Conservation (phyloP, 1,139 yeast species). For the Spencermartinsiella ligniputridi region DNA sequence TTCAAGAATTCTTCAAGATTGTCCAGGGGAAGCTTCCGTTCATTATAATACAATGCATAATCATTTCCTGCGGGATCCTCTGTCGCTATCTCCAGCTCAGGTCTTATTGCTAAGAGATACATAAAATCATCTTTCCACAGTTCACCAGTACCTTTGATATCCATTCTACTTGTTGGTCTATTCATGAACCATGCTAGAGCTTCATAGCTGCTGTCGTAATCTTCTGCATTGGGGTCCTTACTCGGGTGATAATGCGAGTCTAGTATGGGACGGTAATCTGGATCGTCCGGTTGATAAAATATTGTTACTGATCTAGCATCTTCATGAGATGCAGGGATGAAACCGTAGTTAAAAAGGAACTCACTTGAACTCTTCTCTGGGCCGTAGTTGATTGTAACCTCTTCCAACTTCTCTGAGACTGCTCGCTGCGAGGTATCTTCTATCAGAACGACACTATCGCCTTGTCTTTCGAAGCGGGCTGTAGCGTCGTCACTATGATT, state of each 20-base stretch:
- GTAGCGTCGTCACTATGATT: conserved; percentile 33
- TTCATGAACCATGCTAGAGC: conserved; percentile 18
- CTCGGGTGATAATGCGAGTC: conserved; percentile 18
- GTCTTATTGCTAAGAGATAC: conserved; percentile 21
- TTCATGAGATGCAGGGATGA: conserved; percentile 28
- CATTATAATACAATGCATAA: conserved; percentile 21
- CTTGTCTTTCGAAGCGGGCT: conserved; percentile 29
- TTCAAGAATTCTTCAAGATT: conserved; percentile 14
- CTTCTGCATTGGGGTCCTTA: conserved; percentile 15
- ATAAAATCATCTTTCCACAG: conserved; percentile 27
- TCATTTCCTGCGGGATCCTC: conserved; percentile 16
- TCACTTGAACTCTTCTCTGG: conserved; percentile 34
- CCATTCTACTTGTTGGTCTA: conserved; percentile 10
- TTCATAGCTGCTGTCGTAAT: conserved; percentile 18
- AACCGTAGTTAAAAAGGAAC: conserved; percentile 39
- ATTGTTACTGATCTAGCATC: conserved; percentile 18
- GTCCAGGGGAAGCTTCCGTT: conserved; percentile 21
- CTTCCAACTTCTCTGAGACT: conserved; percentile 14
- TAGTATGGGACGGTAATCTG: conserved; percentile 19
- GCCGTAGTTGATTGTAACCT: conserved; percentile 37
- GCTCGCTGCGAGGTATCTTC: conserved; percentile 12
- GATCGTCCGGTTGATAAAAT: conserved; percentile 23
- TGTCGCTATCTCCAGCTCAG: conserved; percentile 21
- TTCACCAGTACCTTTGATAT: not conserved
- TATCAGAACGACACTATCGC: conserved; percentile 25